Evolutionary conservation across 805 yeast genomes (phyloP), one percentile per base, ranked within the genome.

Genomic region (Candida ascalaphidarum): DNA sequence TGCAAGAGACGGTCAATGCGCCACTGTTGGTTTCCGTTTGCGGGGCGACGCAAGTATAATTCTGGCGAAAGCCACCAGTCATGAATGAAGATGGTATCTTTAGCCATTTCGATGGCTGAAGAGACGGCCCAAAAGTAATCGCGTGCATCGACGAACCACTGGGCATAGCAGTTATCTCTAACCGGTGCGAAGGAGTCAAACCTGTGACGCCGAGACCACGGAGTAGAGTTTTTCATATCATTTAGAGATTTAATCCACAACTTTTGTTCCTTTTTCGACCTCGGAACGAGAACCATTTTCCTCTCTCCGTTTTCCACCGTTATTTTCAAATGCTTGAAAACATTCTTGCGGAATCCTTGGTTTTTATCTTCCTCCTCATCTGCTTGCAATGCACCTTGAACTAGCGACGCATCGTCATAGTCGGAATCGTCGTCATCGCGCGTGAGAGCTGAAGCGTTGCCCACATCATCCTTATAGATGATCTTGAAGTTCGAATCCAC

Each of bases 61-160:
- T 92, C 98, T 0, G 99, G 99, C 4, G 89, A 73, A 15, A 92
- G 63, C 98, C 98, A 92, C 99, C 99, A 92, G 46, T 89, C 99
- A 47, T 92, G 96, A 27, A 92, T 85, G 50, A 78, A 92, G 19
- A 92, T 80, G 1, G 81, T 89, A 61, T 92, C 97, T 40, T 77
- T 77, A 0, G 98, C 97, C 82, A 83, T 79, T 40, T 81, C 85
- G 30, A 92, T 61, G 0, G 97, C 98, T 8, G 86, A 77, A 17
- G 95, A 81, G 3, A 86, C 77, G 2, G 96, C 94, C 96, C 97
- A 92, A 61, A 85, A 81, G 52, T 92, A 83, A 53, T 92, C 99
- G 45, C 99, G 68, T 4, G 81, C 95, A 55, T 92, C 99, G 4
- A 92, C 97, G 59, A 92, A 78, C 92, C 95, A 89, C 50, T 92